phyloP scores from a whole-genome alignment of 2,329 filamentous ascomycete genomes.

The Trichophyton schoenleinii region DNA sequence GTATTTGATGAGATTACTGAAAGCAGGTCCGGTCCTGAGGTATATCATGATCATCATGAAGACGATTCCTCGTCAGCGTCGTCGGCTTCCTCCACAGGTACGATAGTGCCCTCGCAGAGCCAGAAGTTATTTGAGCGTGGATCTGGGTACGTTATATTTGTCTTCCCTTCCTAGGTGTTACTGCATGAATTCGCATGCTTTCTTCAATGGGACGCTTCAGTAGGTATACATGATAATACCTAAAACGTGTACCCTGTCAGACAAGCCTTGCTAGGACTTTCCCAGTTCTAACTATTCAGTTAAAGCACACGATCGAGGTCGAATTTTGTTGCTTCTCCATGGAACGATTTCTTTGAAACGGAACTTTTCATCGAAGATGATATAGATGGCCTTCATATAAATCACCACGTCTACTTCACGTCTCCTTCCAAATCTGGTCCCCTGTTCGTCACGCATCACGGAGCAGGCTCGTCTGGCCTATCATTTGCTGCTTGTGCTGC shows the following conservation, averaged over 20 bases:
- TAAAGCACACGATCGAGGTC: constrained; percentile 1
- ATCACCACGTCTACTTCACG: constrained; percentile 77
- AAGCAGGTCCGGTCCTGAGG: constrained; percentile 18
- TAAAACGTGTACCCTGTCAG: neutral
- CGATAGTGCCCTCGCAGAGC: constrained; percentile 67
- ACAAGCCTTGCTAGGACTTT: neutral
- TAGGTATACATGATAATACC: neutral
- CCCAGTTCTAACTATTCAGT: neutral
- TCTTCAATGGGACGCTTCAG: neutral
- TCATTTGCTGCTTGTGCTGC: constrained; percentile 74
- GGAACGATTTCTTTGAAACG: constrained; percentile 83
- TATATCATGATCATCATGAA: constrained; percentile 29
- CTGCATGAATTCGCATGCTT: neutral
- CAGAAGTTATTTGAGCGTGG: constrained; percentile 62
- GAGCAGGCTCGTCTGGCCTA: constrained; percentile 81
- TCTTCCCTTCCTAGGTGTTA: neutral
- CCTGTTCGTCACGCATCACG: constrained; percentile 87
- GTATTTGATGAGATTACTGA: constrained; percentile 30
- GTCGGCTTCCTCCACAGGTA: constrained; percentile 85
- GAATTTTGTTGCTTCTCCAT: constrained; percentile 51
- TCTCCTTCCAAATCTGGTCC: constrained; percentile 62
- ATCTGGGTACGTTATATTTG: constrained; percentile 43
- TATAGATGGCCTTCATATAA: constrained; percentile 36
- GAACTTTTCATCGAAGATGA: constrained; percentile 57
- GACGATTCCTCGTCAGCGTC: constrained; percentile 61